phyloP scores from a whole-genome alignment of 495 filamentous ascomycete species.

The Penicillium bialowiezense region DNA sequence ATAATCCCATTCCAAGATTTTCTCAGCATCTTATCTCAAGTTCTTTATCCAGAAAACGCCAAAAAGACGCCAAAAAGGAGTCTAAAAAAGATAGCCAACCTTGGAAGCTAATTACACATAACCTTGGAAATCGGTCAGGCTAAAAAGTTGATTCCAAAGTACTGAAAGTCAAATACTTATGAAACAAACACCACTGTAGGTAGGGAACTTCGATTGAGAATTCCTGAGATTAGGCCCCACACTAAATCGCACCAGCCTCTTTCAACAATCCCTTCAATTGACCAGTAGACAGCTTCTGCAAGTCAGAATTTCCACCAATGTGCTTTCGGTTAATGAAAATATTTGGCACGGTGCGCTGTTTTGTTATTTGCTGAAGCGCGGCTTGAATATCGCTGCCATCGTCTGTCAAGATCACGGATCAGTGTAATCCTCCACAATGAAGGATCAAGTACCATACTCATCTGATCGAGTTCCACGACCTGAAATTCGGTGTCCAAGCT shows the following conservation, averaged over 20 bases:
- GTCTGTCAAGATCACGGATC: conserved; percentile 29
- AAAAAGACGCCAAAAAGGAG: too few relatives aligned
- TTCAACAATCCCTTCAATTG: background rate
- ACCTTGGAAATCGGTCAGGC: too few relatives aligned
- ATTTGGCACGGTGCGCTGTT: conserved; percentile 76
- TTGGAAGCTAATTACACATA: too few relatives aligned
- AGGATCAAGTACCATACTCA: conserved; percentile 45
- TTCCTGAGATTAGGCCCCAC: too few relatives aligned
- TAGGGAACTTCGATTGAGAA: too few relatives aligned
- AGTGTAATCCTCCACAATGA: conserved; percentile 55
- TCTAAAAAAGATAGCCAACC: too few relatives aligned
- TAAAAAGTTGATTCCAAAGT: too few relatives aligned
- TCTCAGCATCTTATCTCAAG: too few relatives aligned
- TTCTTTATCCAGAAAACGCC: too few relatives aligned
- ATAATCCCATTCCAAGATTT: too few relatives aligned
- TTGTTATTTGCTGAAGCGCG: conserved; percentile 65
- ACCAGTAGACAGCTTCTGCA: conserved; percentile 45
- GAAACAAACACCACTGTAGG: too few relatives aligned
- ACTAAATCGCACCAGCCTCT: background rate
- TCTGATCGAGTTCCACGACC: conserved; percentile 74
- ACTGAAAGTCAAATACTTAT: too few relatives aligned
- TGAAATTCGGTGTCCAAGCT: conserved; percentile 64
- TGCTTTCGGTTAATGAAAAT: conserved; percentile 77
- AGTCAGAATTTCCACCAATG: conserved; percentile 84
- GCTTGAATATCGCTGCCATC: conserved; percentile 72